Percentiles rank a stretch among this genome's conserved stretches.
phyloP scores from a whole-genome alignment of 108 stramenopile genomes.

The Skeletonema marinoi region DNA sequence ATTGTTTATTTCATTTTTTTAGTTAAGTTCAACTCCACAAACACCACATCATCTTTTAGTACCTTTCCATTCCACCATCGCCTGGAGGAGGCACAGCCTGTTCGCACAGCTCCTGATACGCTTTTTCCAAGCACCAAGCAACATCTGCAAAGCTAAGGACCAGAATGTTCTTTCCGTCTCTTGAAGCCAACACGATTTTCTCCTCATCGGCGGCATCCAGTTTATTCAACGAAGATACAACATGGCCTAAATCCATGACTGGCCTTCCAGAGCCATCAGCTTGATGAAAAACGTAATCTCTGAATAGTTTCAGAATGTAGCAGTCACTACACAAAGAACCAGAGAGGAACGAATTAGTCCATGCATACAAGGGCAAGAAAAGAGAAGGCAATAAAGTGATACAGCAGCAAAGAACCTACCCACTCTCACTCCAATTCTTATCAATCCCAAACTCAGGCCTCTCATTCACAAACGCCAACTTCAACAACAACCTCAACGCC shows the following conservation, averaged over 20 bases:
- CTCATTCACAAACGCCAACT: conserved; percentile 91
- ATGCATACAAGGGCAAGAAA: not conserved
- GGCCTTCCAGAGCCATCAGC: conserved; percentile 88
- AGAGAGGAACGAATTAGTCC: not conserved
- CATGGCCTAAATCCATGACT: conserved; percentile 93
- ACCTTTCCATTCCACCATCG: not conserved
- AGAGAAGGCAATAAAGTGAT: not conserved
- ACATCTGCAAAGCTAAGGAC: conserved; percentile 92
- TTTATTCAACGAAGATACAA: conserved; percentile 86
- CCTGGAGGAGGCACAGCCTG: not conserved
- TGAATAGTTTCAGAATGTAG: conserved; percentile 89
- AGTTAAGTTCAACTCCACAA: not conserved
- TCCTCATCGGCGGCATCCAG: conserved; percentile 89
- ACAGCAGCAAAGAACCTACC: conserved; percentile 12
- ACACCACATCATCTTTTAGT: not conserved
- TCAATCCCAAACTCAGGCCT: conserved; percentile 90
- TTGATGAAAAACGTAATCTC: conserved; percentile 94
- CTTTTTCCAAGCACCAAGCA: conserved; percentile 78
- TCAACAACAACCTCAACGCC: conserved; percentile 80
- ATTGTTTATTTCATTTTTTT: not conserved
- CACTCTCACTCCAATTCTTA: conserved; percentile 88
- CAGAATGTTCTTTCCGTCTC: conserved; percentile 88
- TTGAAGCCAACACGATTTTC: conserved; percentile 83
- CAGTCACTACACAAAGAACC: conserved; percentile 47
- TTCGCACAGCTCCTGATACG: conserved; percentile 71